Percentiles rank a stretch among this genome's conserved stretches.
phyloP scores from a whole-genome alignment of 495 filamentous ascomycete genomes.

The Neurospora sp. region DNA sequence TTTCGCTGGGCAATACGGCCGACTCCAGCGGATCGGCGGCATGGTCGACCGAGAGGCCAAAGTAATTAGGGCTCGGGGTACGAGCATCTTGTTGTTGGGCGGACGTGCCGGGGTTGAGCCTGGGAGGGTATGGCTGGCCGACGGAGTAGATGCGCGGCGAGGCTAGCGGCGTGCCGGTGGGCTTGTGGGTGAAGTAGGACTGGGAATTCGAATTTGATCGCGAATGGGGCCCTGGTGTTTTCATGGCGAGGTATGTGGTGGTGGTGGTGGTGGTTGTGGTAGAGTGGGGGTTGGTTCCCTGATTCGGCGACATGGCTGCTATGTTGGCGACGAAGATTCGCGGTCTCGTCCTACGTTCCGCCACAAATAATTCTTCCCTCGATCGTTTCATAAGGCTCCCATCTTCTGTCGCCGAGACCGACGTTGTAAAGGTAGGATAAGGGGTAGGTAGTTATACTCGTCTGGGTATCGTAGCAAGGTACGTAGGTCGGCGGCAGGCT shows the following conservation, averaged over 20 bases:
- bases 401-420: background rate
- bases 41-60: conserved; percentile 59
- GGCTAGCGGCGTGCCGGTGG: conserved; percentile 30
- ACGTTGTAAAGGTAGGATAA: background rate
- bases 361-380: background rate
- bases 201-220: conserved; percentile 31
- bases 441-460: background rate
- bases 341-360: background rate
- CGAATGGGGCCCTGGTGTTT: conserved; percentile 34
- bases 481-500: background rate
- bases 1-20: conserved; percentile 47
- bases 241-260: conserved; percentile 35
- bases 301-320: background rate
- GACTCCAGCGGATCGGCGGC: conserved; percentile 49
- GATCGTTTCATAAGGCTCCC: background rate
- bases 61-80: conserved; percentile 69
- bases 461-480: background rate
- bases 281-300: background rate
- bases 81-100: conserved; percentile 23
- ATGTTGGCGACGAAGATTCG: conserved; percentile 5
- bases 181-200: conserved; percentile 25
- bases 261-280: background rate
- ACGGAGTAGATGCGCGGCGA: conserved; percentile 34
- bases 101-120: conserved; percentile 25
- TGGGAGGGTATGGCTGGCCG: conserved; percentile 32